These are phyloP conservation scores for Rhizopogon parksii DNA, from an alignment of 1,284 basidiomycete genomes.

Conservation along the genomic window DNA sequence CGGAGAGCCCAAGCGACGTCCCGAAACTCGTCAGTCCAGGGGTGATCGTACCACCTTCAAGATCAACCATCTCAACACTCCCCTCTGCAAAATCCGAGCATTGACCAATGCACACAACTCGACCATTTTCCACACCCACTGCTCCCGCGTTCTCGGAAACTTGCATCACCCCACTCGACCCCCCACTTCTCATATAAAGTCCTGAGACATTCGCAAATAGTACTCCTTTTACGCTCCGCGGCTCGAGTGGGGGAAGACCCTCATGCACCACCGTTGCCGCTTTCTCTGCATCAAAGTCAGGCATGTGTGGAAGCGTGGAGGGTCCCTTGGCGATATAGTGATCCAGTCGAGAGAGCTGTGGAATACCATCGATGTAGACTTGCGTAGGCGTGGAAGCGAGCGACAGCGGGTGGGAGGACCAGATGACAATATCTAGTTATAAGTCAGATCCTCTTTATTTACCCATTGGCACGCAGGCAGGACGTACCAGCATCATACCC, in stretches of 20 bases:
- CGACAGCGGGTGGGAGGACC: conserved; percentile 49
- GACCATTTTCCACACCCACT: conserved; percentile 41
- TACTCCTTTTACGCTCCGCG: conserved; percentile 19
- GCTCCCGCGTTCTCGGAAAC: conserved; percentile 21
- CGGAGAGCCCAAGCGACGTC: conserved; percentile 55
- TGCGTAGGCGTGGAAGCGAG: conserved; percentile 47
- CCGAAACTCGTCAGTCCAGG: conserved; percentile 61
- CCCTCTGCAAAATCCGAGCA: conserved; percentile 11
- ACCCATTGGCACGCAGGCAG: no score
- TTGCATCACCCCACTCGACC: conserved; percentile 1
- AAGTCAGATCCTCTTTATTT: neutral
- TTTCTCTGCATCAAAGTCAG: conserved; percentile 56
- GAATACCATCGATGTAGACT: conserved; percentile 64
- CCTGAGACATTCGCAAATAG: conserved; percentile 18
- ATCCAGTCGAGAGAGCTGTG: conserved; percentile 43
- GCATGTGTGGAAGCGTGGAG: conserved; percentile 33
- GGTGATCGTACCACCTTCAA: conserved; percentile 41
- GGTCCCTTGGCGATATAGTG: conserved; percentile 25
- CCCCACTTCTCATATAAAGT: conserved; percentile 9
- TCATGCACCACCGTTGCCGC: conserved; percentile 46
- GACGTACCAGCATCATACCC: conserved; percentile 35
- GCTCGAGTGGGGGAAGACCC: conserved; percentile 56
- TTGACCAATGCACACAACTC: conserved; percentile 33
- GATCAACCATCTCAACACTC: conserved; percentile 26
- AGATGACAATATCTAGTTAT: conserved; percentile 37